Percentiles rank a stretch among this genome's conserved stretches.
Conservation (phyloP, 2,329 filamentous ascomycete species). For the Fusarium liriodendri region DNA sequence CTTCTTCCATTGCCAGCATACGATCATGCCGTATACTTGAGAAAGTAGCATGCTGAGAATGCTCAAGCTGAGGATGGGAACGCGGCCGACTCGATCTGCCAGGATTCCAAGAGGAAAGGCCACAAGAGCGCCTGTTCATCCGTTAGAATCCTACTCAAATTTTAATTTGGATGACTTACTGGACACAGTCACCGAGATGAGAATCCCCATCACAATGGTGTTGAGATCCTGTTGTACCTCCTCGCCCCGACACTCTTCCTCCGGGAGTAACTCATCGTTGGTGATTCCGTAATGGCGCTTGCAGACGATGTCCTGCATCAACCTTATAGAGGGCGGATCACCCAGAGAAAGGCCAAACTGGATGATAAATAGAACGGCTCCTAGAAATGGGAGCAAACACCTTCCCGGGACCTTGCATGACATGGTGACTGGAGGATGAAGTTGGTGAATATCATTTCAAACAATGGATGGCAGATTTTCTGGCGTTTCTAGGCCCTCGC, state of each 20-base stretch:
- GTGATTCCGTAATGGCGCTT: slow-evolving; percentile 14
- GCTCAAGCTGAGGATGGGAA: slow-evolving; percentile 41
- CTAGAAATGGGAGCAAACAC: slow-evolving; percentile 38
- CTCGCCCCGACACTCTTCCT: slow-evolving; percentile 30
- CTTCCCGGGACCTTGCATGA: slow-evolving; percentile 21
- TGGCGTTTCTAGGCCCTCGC: too few relatives aligned
- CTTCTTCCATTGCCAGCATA: slow-evolving; percentile 32
- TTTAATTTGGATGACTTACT: background rate
- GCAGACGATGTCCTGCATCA: slow-evolving; percentile 43
- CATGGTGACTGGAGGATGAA: slow-evolving; percentile 15
- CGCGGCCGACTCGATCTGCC: slow-evolving; percentile 38
- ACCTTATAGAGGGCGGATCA: slow-evolving; percentile 34
- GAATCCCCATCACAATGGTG: slow-evolving; percentile 30
- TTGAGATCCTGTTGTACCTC: slow-evolving; percentile 40
- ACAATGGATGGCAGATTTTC: background rate
- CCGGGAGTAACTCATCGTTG: slow-evolving; percentile 18
- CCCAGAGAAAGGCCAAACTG: slow-evolving; percentile 41
- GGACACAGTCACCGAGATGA: slow-evolving; percentile 35
- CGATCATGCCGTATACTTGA: slow-evolving; percentile 33
- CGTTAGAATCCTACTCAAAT: background rate
- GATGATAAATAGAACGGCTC: slow-evolving; percentile 36
- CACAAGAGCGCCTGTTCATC: slow-evolving; percentile 32
- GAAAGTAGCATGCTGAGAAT: slow-evolving; percentile 39
- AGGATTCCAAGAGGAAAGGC: slow-evolving; percentile 37
- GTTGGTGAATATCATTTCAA: background rate